These are phyloP conservation scores for Penicillium sp. DNA, from an alignment of 2,329 filamentous ascomycete species.

Conservation along the genomic window DNA sequence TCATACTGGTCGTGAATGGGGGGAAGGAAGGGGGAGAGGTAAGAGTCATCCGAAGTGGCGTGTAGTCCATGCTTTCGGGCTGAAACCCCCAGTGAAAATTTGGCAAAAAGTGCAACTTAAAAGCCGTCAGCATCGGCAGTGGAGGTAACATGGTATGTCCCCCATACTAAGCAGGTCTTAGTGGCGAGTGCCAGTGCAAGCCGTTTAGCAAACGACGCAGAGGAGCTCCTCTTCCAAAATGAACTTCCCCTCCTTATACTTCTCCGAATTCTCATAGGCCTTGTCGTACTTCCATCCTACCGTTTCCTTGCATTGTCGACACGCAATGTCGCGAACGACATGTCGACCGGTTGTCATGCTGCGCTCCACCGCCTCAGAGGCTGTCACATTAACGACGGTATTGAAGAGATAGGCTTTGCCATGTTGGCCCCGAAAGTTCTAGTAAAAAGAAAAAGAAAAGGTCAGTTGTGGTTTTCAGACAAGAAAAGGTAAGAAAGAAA, in stretches of 20 bases:
- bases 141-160: background rate
- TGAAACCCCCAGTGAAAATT: background rate
- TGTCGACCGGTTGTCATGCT: constrained; percentile 98
- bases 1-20: background rate
- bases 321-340: constrained; percentile 89
- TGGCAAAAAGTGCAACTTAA: background rate
- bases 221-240: constrained; percentile 92
- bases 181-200: background rate
- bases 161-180: background rate
- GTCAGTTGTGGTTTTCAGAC: no score
- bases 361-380: constrained; percentile 82
- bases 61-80: background rate
- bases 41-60: background rate
- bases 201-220: constrained; percentile 68
- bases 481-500: background rate
- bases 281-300: constrained; percentile 99
- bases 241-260: constrained; percentile 99
- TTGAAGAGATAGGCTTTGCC: constrained; percentile 98
- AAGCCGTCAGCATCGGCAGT: background rate
- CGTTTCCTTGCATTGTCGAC: constrained; percentile 85
- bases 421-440: constrained; percentile 98
- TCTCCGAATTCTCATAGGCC: constrained; percentile 87
- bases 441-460: constrained; percentile 11
- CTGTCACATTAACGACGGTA: constrained; percentile 85
- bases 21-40: background rate